Base-by-base conservation (phyloP, 164 flowering plant genomes). In the Dillenia suffruticosa region DNA sequence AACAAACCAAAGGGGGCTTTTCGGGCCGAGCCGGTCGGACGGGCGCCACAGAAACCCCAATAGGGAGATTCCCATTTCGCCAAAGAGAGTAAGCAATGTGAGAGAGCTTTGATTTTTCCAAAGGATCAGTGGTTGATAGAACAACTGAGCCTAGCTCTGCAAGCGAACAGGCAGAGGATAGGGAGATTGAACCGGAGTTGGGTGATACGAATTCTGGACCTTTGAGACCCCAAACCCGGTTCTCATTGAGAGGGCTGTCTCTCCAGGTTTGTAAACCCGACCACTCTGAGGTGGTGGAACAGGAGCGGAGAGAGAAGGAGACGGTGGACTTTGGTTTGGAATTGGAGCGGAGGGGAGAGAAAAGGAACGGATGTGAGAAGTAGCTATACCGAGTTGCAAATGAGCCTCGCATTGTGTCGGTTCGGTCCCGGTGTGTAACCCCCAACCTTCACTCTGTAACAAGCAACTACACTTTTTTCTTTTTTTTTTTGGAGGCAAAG, bases 81-180 rank as follows among this genome's bases (percentile, higher is more conserved):
- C 89, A 93, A 26, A 66, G 60, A 5, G 90, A 70, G 73, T 76
- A 93, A 56, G 90, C 97, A 43, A 83, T 49, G 64, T 93, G 97
- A 50, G 98, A 84, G 51, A 90, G 82, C 72, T 63, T 71, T 43
- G 94, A 77, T 68, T 93, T 93, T 46, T 75, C 9, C 40, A 87
- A 65, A 56, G 98, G 97, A 68, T 93, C 96, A 26, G 76, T 61
- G 54, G 98, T 90, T 63, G 94, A 87, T 60, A 93, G 90, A 72
- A 93, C 90, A 45, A 85, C 56, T 61, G 84, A 58, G 12, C 94
- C 98, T 54, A 89, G 78, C 68, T 90, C 96, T 4, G 97, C 82
- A 8, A 93, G 74, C 47, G 96, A 92, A 56, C 91, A 72, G 58
- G 70, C 72, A 49, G 73, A 54, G 2, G 58, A 70, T 48, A 19